Conservation (phyloP, 345 rosid genomes). For the Eucalyptus paniculata region DNA sequence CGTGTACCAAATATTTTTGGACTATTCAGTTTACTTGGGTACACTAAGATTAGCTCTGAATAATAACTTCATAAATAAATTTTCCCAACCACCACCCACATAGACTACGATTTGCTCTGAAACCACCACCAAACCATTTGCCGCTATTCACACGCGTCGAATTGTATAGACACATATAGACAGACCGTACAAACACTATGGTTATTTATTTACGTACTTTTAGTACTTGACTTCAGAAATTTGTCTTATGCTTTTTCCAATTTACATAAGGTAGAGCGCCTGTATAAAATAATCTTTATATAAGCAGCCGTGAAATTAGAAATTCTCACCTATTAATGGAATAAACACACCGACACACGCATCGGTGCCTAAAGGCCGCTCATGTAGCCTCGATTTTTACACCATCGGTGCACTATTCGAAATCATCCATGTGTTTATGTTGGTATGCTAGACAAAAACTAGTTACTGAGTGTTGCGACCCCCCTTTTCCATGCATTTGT, state of each 20-base stretch:
- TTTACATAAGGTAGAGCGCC: background rate
- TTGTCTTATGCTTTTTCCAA: background rate
- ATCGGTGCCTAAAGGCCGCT: background rate
- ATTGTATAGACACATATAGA: background rate
- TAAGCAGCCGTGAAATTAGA: background rate
- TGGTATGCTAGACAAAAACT: background rate
- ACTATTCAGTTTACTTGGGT: background rate
- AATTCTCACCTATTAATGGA: background rate
- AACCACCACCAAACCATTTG: background rate
- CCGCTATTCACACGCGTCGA: background rate
- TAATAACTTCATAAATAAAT: background rate
- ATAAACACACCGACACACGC: background rate
- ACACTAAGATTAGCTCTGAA: background rate
- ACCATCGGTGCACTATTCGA: background rate
- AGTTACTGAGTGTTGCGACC: background rate
- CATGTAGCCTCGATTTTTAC: background rate
- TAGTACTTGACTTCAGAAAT: background rate
- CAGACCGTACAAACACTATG: background rate
- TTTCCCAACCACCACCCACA: background rate
- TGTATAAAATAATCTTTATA: background rate
- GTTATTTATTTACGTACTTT: background rate
- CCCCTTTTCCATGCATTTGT: too few relatives aligned
- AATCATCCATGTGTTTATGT: background rate
- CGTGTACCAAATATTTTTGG: background rate
- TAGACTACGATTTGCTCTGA: background rate